phyloP scores from a whole-genome alignment of 805 yeast species.

The Candida golubevii region DNA sequence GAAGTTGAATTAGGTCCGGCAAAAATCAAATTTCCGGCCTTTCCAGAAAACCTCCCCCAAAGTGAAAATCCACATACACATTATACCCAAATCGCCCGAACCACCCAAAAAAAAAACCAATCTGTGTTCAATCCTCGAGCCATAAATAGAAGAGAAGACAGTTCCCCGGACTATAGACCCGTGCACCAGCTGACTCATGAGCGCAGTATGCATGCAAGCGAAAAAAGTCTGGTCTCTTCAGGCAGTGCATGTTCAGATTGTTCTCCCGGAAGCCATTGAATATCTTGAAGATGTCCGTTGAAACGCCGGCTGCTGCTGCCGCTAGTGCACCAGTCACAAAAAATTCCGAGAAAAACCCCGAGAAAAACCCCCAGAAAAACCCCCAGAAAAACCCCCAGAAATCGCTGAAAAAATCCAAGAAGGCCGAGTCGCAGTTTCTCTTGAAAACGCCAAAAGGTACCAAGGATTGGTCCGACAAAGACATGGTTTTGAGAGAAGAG shows the following conservation, averaged over 20 bases:
- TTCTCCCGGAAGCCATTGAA: conserved; percentile 11
- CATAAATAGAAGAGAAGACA: too few relatives aligned
- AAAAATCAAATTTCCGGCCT: too few relatives aligned
- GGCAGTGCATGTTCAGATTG: conserved; percentile 16
- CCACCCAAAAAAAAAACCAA: too few relatives aligned
- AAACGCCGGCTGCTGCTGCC: conserved; percentile 12
- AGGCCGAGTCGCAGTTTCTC: conserved; percentile 56
- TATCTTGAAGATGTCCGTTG: conserved; percentile 21
- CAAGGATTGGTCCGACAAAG: conserved; percentile 97
- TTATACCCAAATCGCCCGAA: too few relatives aligned
- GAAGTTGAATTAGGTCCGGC: too few relatives aligned
- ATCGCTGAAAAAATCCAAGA: conserved; percentile 33
- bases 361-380: conserved; percentile 5
- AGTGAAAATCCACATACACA: too few relatives aligned
- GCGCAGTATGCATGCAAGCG: too few relatives aligned
- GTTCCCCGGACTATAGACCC: too few relatives aligned
- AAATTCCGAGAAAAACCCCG: background rate
- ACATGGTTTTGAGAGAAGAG: conserved; percentile 91
- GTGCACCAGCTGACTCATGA: too few relatives aligned
- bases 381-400: conserved; percentile 5
- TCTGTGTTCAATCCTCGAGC: too few relatives aligned
- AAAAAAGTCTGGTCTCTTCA: conserved; percentile 1
- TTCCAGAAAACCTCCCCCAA: too few relatives aligned
- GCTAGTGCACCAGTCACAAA: background rate
- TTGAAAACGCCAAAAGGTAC: conserved; percentile 96